Evolutionary conservation across 2,329 filamentous ascomycete genomes (phyloP), one percentile per base, ranked within the genome.

Genomic region (Tolypocladium pustulatum): DNA sequence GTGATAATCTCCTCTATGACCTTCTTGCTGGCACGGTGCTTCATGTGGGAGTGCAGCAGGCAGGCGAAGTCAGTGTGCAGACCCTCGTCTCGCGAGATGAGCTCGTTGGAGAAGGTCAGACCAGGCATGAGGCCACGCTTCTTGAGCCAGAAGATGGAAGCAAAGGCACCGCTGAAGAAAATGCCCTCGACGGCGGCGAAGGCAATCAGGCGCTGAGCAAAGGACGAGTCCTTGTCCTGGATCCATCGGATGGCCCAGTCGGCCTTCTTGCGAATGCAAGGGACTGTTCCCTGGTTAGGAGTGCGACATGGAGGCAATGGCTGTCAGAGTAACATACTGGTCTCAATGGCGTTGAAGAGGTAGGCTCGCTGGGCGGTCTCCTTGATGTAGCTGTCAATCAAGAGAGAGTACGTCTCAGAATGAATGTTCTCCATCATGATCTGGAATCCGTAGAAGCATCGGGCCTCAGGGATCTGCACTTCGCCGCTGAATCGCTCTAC

Each of bases 341-440:
- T 99, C 66, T 99, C 94, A 76, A 99, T 95, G 69, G 94, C 94
- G 71, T 99, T 96, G 80, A 99, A 97, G 59, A 99, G 88, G 74
- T 97, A 92, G 62, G 84, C 89, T 67, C 91, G 87, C 81, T 99
- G 93, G 73, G 89, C 89, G 63, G 90, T 89, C 81, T 99, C 94
- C 83, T 95, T 97, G 79, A 99, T 96, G 77, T 99, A 99, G 63
- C 93, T 97, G 75, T 99, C 94, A 73, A 99, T 99, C 72, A 99
- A 87, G 40, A 99, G 87, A 25, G 93, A 97, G 84, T 99, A 99
- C 58, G 94, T 99, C 81, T 99, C 94, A 20, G 94, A 97, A 84
- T 99, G 94, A 70, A 99, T 96, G 80, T 99, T 99, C 83, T 99
- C 94, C 90, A 99, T 97, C 94, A 99, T 99, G 81, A 97, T 97